Conservation (phyloP, 148 eudicot species). For the Oxyria digyna region DNA sequence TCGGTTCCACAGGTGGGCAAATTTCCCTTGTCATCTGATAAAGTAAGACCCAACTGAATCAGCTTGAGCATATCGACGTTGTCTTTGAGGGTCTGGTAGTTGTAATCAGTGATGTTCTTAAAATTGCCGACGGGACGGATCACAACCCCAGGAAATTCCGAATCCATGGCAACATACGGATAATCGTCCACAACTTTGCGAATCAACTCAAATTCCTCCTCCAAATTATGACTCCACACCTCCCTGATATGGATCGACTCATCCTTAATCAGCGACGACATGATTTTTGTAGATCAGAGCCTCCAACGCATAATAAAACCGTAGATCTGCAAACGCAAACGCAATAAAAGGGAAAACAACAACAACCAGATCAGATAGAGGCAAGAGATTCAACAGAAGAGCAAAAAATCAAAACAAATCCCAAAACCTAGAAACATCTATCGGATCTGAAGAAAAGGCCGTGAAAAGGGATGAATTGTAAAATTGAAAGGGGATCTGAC, state of each 20-base stretch:
- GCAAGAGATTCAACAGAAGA: not conserved
- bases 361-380: not conserved
- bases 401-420: not conserved
- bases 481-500: conserved; percentile 4
- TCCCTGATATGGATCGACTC: conserved; percentile 12
- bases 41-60: conserved; percentile 8
- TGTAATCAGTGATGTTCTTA: conserved; percentile 2
- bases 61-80: conserved; percentile 12
- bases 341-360: not conserved
- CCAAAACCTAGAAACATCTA: not conserved
- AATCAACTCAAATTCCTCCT: conserved; percentile 10
- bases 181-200: conserved; percentile 3
- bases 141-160: conserved; percentile 8
- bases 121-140: conserved; percentile 7
- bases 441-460: not conserved
- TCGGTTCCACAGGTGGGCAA: conserved; percentile 11
- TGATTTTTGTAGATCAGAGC: not conserved
- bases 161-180: conserved; percentile 10
- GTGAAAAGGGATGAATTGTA: not conserved
- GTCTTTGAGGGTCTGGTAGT: conserved; percentile 4
- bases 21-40: conserved; percentile 7
- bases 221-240: conserved; percentile 9
- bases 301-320: conserved; percentile 10
- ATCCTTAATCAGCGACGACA: conserved; percentile 10
- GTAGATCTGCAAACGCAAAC: conserved; percentile 9